A percentile compares a stretch with the other conserved stretches of the same genome.
Evolutionary conservation across 768 basidiomycete species (phyloP).

Genomic region (Pisolithus marmoratus): DNA sequence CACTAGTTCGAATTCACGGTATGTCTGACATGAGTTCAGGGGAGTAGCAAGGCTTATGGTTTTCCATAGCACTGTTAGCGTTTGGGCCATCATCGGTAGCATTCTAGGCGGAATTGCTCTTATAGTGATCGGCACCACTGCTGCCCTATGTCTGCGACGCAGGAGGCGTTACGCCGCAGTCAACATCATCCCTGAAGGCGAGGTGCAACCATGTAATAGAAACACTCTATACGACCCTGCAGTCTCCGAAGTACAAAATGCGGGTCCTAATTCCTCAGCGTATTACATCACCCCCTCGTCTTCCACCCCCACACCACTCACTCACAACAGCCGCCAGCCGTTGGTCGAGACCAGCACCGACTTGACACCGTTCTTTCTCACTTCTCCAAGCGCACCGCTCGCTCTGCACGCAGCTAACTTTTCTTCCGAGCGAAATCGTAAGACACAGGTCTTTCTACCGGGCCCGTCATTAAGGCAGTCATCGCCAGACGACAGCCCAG

Average conservation of each 20-base stretch:
- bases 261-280: not conserved
- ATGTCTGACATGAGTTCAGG: not conserved
- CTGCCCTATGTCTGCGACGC: conserved; percentile 8
- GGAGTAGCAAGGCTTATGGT: not conserved
- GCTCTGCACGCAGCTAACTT: not conserved
- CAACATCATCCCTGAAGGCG: conserved; percentile 1
- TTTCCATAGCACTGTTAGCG: conserved; percentile 1
- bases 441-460: not conserved
- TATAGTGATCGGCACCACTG: conserved; percentile 3
- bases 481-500: not conserved
- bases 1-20: conserved; percentile 5
- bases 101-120: conserved; percentile 8
- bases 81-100: conserved; percentile 9
- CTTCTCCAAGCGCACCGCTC: conserved; percentile 5
- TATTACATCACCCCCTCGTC: not conserved
- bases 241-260: not conserved
- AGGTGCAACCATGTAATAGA: not conserved
- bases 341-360: not conserved
- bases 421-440: not conserved
- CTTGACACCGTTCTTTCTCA: not conserved
- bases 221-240: not conserved
- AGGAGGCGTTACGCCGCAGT: conserved; percentile 7
- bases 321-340: conserved; percentile 7
- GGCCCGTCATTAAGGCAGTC: not conserved
- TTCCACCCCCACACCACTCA: not conserved